Evolutionary conservation across 2,329 filamentous ascomycete genomes (phyloP), one percentile per base, ranked within the genome.

Genomic region (Ceratocystis lukuohia): DNA sequence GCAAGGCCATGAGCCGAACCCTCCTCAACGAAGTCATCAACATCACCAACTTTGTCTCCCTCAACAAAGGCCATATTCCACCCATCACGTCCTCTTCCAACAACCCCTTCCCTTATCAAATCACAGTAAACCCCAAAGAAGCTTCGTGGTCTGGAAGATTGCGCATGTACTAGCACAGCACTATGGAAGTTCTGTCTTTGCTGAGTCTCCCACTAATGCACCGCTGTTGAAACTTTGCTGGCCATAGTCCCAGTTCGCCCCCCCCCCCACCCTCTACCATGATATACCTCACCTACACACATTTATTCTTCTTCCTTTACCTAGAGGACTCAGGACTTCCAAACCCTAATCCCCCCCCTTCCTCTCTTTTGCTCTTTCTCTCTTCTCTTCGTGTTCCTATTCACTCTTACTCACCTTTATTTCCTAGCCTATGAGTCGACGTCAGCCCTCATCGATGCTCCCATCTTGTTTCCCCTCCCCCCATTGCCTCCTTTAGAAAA

Each of bases 81-180:
- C 94, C 93, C 63, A 97, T 97, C 72, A 96, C 91, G 70, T 96
- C 91, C 7, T 94, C 91, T 25, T 91, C 87, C 73, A 90, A 88
- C 61, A 97, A 97, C 74, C 93, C 94, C 0, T 99, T 97, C 73
- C 93, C 93, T 0, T 97, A 96, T 76, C 88, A 92, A 75, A 96
- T 97, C 73, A 83, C 88, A 69, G 85, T 97, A 68, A 94, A 96
- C 73, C 90, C 90, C 67, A 90, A 90, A 72, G 82, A 86, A 68
- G 86, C 88, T 69, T 83, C 87, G 64, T 93, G 91, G 90, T 85
- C 89, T 62, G 66, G 63, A 30, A 44, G 66, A n/a, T 56, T 68
- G 50, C 66, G 66, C 61, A 68, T 68, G 66, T 68, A 68, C 64
- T 68, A 68, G 61, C 53, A 63, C 20, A 68, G 61, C 53, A 63